Base-by-base conservation (phyloP, 2,329 filamentous ascomycete species). In the Colletotrichum sidae region DNA sequence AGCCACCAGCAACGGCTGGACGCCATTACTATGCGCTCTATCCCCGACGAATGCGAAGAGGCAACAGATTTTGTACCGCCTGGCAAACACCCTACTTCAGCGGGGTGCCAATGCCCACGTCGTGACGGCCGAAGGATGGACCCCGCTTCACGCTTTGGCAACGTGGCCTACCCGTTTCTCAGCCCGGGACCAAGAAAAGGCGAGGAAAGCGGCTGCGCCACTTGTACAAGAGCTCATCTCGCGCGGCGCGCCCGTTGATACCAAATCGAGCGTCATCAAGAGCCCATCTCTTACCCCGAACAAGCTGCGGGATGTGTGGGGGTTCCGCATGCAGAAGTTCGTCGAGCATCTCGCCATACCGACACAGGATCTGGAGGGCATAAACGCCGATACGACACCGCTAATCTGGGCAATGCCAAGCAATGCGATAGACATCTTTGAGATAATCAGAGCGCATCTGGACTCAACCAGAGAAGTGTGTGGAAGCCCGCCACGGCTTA, bases 51-150 rank as follows among this genome's bases (percentile, higher is more conserved):
- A 38, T 25, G 13, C 25, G 11, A 59, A 67, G 60, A 51, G 45
- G 51, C 45, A 5, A 9, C 41, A 51, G 54, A 55, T 6, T 42
- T 39, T 39, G 12, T 46, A 59, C 25, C 51, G 60, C 51, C 45
- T 65, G 35, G 45, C 35, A 39, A 50, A 55, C 15, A 49, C 15
- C 34, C 55, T 60, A 17, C 65, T 67, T 35, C 17, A 49, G 37
- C 49, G 45, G 42, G 64, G 63, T 38, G 60, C 60, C 34, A 38
- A 58, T 52, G 37, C 60, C 37, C 37, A 41, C 13, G 54, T 55
- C 49, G 64, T 67, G 54, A 67, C 60, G 60, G 60, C 53, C 50
- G 64, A 67, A 34, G 60, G 55, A 56, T 67, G 64, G 64, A 64
- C 64, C 33, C 47, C 55, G n/a, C 50, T 64, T 17, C 65, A 67